These are phyloP conservation scores for Brassica juncea DNA, from an alignment of 345 rosid species.

Conservation along the genomic window DNA sequence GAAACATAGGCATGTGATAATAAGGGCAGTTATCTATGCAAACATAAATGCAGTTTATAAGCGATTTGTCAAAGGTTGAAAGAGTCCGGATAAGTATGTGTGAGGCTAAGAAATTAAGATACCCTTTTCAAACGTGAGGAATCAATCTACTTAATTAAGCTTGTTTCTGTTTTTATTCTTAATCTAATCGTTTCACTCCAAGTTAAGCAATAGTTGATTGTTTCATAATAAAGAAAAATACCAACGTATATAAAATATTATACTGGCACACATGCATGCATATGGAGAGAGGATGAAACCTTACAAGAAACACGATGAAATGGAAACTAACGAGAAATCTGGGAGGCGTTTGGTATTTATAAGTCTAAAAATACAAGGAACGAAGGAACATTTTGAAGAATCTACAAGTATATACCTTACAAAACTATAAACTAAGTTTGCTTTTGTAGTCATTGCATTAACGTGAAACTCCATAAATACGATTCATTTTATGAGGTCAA, in stretches of 20 bases:
- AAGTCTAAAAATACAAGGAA: not conserved
- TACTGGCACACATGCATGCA: not conserved
- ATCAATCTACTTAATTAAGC: slow-evolving; percentile 4
- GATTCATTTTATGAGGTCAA: not conserved
- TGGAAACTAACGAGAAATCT: not conserved
- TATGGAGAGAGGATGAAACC: not conserved
- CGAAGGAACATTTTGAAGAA: not conserved
- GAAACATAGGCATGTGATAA: slow-evolving; percentile 10
- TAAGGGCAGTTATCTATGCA: slow-evolving; percentile 5
- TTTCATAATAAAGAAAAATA: not conserved
- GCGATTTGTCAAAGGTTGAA: slow-evolving; percentile 22
- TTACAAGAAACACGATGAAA: not conserved
- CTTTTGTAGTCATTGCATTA: not conserved
- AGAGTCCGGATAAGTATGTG: slow-evolving; percentile 11
- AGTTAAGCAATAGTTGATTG: not conserved
- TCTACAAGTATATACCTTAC: slow-evolving; percentile 26
- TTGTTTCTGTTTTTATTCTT: not conserved
- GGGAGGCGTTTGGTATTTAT: slow-evolving; percentile 9
- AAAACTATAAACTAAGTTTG: not conserved
- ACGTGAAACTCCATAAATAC: slow-evolving; percentile 1
- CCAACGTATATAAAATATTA: not conserved
- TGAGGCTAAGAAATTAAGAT: slow-evolving; percentile 1
- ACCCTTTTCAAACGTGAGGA: slow-evolving; percentile 24
- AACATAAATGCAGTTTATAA: not conserved
- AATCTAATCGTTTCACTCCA: not conserved